Base-by-base conservation (phyloP, 1,284 basidiomycete species). In the Caloboletus inedulis region DNA sequence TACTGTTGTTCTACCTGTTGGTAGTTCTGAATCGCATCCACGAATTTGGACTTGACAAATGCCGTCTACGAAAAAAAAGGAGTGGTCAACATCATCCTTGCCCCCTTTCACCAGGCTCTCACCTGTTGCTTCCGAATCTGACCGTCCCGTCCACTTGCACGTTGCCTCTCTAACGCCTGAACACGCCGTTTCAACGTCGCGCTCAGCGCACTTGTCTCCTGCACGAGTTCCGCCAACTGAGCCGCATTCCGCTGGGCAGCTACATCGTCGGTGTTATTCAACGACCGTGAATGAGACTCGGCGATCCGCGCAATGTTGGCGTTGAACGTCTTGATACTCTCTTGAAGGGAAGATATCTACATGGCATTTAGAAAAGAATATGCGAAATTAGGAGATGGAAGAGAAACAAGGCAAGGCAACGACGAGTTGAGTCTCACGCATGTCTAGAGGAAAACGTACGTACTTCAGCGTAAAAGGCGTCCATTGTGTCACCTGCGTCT, bases 1-100 rank as follows among this genome's bases (percentile, higher is more conserved):
- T 91, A 93, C 66, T 92, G 87, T 72, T 94, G 89, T 74, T 99
- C 97, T 23, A 97, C 92, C 37, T 84, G 82, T 74, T 98, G 94
- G 65, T 90, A 91, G 59, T 77, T 83, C 71, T 91, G 87, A 56
- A 91, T 89, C n/a, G 89, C 88, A 59, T 91, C 88, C 47, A 90
- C 80, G 65, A 91, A 91, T 69, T 90, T 91, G 48, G 83, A 80
- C 72, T 89, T 91, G 57, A 91, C 81, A 30, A 90, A 70, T 4
- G 82, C 85, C 31, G 84, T 87, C 87, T 91, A 39, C 10, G 12
- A n/a, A 39, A 19, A 25, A 27, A 16, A 19, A 21, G 3, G 1
- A 19, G 7, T 8, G 3, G 25, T 54, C 25, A 60, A 14, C 8
- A 30, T 19, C 8, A 2, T 33, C 40, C 3, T 25, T 5, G 3